These are phyloP conservation scores for Xanthoceras sorbifolium DNA, from an alignment of 345 rosid genomes.

Conservation along the genomic window DNA sequence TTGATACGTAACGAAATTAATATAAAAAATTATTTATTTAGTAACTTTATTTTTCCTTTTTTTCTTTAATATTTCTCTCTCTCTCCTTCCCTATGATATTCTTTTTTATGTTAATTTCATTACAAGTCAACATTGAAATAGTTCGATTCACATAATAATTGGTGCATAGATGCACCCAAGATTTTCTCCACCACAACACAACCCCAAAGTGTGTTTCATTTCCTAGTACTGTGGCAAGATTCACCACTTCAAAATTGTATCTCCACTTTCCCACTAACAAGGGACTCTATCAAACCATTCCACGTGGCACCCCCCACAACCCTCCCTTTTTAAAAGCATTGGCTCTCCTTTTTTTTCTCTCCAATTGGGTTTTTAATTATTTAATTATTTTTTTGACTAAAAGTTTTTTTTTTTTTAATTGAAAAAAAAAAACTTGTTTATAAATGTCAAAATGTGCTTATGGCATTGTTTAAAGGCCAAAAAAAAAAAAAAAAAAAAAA, in stretches of 20 bases:
- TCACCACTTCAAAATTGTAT: background rate
- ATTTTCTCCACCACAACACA: no score
- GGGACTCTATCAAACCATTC: slow-evolving; percentile 4
- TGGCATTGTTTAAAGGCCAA: slow-evolving; percentile 2
- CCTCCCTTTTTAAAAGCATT: slow-evolving; percentile 24
- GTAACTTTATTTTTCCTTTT: no score
- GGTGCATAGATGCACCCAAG: no score
- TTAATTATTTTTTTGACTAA: background rate
- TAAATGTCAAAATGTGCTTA: background rate
- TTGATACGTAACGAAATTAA: no score
- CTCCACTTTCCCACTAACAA: slow-evolving; percentile 14
- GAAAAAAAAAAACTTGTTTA: background rate
- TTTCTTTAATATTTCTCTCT: no score
- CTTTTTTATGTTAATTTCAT: no score
- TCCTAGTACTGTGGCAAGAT: background rate
- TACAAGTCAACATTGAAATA: no score
- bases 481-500: background rate
- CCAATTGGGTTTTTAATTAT: background rate
- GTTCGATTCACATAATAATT: no score
- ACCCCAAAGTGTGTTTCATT: background rate
- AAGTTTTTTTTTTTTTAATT: background rate
- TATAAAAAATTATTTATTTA: no score
- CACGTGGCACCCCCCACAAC: slow-evolving; percentile 27
- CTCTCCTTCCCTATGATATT: no score
- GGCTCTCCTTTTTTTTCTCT: slow-evolving; percentile 20